phyloP scores from a whole-genome alignment of 2,329 filamentous ascomycete genomes.

The Aspergillus niger region DNA sequence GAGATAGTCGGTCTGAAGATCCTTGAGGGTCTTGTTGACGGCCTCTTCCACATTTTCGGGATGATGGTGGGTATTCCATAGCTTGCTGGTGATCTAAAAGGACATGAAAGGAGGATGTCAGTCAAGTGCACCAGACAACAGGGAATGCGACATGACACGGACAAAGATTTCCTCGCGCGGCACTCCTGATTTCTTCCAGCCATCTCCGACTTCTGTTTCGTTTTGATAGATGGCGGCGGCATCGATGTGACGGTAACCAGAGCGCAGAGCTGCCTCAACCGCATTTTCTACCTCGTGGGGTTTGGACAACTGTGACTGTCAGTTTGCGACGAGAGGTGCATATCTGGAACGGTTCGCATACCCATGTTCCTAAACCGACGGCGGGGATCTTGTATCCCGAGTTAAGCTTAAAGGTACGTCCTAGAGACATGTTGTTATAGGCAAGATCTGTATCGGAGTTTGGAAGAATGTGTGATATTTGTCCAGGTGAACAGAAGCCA shows the following conservation, averaged over 20 bases:
- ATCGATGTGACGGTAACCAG: constrained; percentile 46
- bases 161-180: constrained; percentile 36
- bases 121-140: not conserved
- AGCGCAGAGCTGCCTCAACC: constrained; percentile 48
- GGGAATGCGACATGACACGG: constrained; percentile 23
- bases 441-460: not conserved
- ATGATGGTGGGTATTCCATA: constrained; percentile 60
- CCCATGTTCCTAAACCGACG: constrained; percentile 48
- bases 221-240: constrained; percentile 46
- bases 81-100: constrained; percentile 55
- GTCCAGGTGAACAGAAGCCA: not conserved
- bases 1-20: constrained; percentile 56
- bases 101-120: not conserved
- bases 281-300: constrained; percentile 51
- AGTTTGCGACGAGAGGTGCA: not conserved
- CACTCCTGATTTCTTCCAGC: constrained; percentile 37
- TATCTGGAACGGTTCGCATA: constrained; percentile 11
- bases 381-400: constrained; percentile 47
- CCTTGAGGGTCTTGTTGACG: constrained; percentile 52
- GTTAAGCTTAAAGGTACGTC: constrained; percentile 44
- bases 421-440: constrained; percentile 33
- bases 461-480: not conserved
- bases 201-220: constrained; percentile 35
- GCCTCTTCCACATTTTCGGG: constrained; percentile 53
- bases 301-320: constrained; percentile 31